Percentiles rank a stretch among this genome's conserved stretches.
Evolutionary conservation across 495 filamentous ascomycete species (phyloP).

Genomic region (Hypoxylon cercidicola): DNA sequence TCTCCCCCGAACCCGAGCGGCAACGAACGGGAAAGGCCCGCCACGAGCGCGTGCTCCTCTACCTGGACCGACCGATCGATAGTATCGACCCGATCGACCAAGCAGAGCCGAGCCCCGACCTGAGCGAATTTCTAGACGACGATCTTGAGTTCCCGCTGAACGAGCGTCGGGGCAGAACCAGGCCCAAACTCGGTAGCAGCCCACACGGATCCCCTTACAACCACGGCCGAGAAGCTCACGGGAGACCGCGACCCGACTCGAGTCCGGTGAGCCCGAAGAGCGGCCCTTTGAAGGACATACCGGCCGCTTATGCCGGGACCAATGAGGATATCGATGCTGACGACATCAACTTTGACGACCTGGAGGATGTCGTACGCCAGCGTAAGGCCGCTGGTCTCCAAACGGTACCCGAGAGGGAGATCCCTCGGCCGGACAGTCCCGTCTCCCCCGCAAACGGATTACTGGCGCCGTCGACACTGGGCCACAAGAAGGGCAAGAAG

Average conservation of each 20-base stretch:
- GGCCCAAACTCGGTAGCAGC: constrained; percentile 27
- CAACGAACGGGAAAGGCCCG: constrained; percentile 24
- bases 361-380: constrained; percentile 13
- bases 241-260: constrained; percentile 37
- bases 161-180: constrained; percentile 35
- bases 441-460: constrained; percentile 45
- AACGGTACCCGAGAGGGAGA: constrained; percentile 23
- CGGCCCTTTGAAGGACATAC: constrained; percentile 14
- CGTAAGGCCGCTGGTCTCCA: constrained; percentile 6
- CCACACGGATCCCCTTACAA: constrained; percentile 3
- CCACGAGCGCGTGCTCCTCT: constrained; percentile 47
- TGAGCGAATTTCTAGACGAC: constrained; percentile 53
- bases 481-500: constrained; percentile 52
- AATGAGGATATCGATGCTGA: constrained; percentile 20
- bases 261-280: constrained; percentile 30
- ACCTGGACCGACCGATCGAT: constrained; percentile 44
- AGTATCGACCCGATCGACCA: constrained; percentile 43
- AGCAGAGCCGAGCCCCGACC: constrained; percentile 51
- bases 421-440: constrained; percentile 49
- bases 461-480: constrained; percentile 34
- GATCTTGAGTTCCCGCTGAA: constrained; percentile 38
- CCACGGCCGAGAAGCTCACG: constrained; percentile 4
- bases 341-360: constrained; percentile 30
- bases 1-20: constrained; percentile 22
- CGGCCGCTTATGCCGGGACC: constrained; percentile 2